phyloP scores from a whole-genome alignment of 495 filamentous ascomycete genomes.

The Staphylotrichum longicolle region DNA sequence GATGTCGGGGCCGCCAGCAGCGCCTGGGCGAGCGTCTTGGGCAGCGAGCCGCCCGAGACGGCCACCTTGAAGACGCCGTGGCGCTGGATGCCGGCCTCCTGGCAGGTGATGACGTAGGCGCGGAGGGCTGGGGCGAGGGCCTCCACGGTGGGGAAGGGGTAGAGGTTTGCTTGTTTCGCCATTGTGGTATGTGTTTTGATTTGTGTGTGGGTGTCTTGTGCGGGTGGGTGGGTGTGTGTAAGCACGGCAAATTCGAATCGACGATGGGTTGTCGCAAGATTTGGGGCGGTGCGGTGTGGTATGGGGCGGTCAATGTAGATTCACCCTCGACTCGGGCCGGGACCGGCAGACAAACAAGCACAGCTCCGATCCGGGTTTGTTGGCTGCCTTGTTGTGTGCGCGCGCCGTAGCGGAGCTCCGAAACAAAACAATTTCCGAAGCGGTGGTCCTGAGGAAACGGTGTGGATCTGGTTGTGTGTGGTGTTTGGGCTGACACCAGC shows the following conservation, averaged over 20 bases:
- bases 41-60: conserved; percentile 92
- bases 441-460: too few species aligned
- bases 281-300: neutral
- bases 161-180: conserved; percentile 79
- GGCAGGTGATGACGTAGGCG: conserved; percentile 72
- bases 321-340: neutral
- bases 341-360: neutral
- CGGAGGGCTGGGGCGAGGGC: conserved; percentile 72
- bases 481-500: neutral
- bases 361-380: neutral
- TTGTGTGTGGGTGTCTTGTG: neutral
- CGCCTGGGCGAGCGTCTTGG: conserved; percentile 74
- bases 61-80: conserved; percentile 86
- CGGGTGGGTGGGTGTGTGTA: neutral
- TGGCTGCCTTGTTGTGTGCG: neutral
- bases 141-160: conserved; percentile 67
- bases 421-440: conserved; percentile 1
- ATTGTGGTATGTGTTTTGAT: conserved; percentile 43
- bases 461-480: neutral
- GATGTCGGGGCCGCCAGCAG: conserved; percentile 65
- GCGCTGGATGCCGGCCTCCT: conserved; percentile 73
- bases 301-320: neutral
- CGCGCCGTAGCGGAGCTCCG: neutral
- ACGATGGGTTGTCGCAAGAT: too few species aligned
- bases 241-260: too few species aligned